phyloP scores from a whole-genome alignment of 2,329 filamentous ascomycete species.

The Aspergillus brunneoviolaceus region DNA sequence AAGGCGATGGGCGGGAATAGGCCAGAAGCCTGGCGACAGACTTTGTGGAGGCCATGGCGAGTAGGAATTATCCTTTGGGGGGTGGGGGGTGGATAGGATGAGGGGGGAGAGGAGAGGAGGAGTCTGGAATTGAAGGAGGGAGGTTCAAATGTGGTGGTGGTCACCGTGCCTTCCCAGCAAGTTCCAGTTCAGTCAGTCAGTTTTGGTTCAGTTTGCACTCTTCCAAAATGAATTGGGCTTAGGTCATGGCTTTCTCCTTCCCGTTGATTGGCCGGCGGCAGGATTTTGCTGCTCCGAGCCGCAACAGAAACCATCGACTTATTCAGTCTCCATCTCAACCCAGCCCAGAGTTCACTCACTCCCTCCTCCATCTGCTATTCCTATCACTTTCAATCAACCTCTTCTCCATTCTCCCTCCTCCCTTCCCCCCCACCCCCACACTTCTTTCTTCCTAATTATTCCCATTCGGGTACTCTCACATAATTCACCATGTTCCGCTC shows the following conservation, averaged over 20 bases:
- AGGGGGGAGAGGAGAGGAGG: constrained; percentile 17
- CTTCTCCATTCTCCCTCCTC: constrained; percentile 9
- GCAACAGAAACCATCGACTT: constrained; percentile 26
- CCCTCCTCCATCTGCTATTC: neutral
- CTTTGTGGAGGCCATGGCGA: constrained; percentile 47
- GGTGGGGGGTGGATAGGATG: constrained; percentile 5
- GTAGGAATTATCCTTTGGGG: constrained; percentile 11
- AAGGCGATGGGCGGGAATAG: constrained; percentile 38
- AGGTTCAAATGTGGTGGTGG: constrained; percentile 20
- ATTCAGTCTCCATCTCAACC: constrained; percentile 20
- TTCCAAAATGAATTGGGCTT: constrained; percentile 24
- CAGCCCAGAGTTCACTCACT: constrained; percentile 5
- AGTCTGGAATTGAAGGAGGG: constrained; percentile 18
- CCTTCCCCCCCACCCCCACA: constrained; percentile 9
- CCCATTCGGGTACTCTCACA: constrained; percentile 1
- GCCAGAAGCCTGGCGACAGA: constrained; percentile 46
- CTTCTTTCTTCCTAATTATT: constrained; percentile 1
- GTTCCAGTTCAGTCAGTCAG: constrained; percentile 23
- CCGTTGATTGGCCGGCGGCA: constrained; percentile 40
- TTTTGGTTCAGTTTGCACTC: neutral
- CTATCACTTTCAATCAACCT: neutral
- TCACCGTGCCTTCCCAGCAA: constrained; percentile 14
- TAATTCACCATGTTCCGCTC: constrained; percentile 80
- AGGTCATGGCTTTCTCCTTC: constrained; percentile 43
- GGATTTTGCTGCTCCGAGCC: constrained; percentile 36